Base-by-base conservation (phyloP, 805 yeast species). In the Grigorovia humatica region DNA sequence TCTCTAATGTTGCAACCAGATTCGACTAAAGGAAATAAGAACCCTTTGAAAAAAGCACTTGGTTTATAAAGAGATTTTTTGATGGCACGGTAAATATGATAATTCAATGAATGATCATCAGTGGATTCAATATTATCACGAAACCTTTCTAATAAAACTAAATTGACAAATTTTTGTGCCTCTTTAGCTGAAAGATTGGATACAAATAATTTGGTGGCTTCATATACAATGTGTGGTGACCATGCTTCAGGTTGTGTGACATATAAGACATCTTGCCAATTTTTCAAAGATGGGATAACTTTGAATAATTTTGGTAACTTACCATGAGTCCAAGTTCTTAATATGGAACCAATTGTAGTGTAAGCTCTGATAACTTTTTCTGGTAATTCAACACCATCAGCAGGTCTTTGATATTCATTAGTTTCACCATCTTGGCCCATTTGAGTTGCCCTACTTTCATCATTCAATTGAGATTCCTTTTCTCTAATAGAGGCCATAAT, bases 361-460 rank as follows among this genome's bases (percentile, higher is more conserved):
- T 91, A 93, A 1, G 96, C 98, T 57, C 86, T 89, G 61, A 93
- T 89, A 51, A 93, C 98, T 67, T 93, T 90, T 52, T 96, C 96
- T 7, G 99, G 99, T 53, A 93, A 75, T 59, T 85, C 76, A 4
- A 91, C 96, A 49, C 83, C 88, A 59, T 88, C 91, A 19, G 66
- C 71, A 76, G 80, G 67, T 72, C 74, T 59, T 43, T 62, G 69
- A 15, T 59, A 64, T 17, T 59, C 66, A 1, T 54, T 55, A 13
- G 50, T 57, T 6, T 55, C 61, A 5, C 44, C 52, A 13, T 49
- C 58, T 9, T 50, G 57, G 17, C 57, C 64, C 43, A 51, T 57
- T 54, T 52, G 58, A 11, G 52, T 55, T 17, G 57, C 64, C 40
- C 49, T 57, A 53, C 52, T 57, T 43, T 50, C 51, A 17, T 52